Conservation (phyloP, 345 rosid genomes). For the Conringia planisiliqua region DNA sequence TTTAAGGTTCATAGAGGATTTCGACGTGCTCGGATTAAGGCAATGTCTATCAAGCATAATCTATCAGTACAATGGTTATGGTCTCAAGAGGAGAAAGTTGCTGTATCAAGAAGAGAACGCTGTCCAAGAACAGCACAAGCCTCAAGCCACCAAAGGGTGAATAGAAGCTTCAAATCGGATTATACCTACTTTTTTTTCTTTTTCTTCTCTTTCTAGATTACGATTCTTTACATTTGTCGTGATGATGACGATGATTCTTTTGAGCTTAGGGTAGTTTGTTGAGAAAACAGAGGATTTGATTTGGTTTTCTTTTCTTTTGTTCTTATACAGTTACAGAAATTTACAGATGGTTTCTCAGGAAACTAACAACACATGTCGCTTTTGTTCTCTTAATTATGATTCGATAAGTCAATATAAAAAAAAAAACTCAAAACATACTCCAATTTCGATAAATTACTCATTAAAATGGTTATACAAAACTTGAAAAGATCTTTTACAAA, state of each 20-base stretch:
- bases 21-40: slow-evolving; percentile 42
- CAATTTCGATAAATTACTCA: no score
- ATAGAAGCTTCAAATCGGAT: not conserved
- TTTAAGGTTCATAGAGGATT: slow-evolving; percentile 58
- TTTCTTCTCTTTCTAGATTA: not conserved
- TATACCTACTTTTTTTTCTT: no score
- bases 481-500: not conserved
- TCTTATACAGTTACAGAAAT: not conserved
- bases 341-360: slow-evolving; percentile 9
- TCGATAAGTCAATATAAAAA: not conserved
- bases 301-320: not conserved
- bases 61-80: slow-evolving; percentile 72
- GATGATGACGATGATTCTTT: slow-evolving; percentile 24
- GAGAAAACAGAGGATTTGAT: not conserved
- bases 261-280: slow-evolving; percentile 7
- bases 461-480: no score
- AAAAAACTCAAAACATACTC: not conserved
- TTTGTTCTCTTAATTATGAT: not conserved
- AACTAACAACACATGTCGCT: not conserved
- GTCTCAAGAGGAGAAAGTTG: slow-evolving; percentile 63
- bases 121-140: slow-evolving; percentile 40
- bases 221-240: not conserved
- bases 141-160: slow-evolving; percentile 44
- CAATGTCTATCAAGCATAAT: slow-evolving; percentile 66
- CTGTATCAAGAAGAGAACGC: slow-evolving; percentile 55